phyloP scores from a whole-genome alignment of 305 asterid genomes.

The Ilex paraguariensis region DNA sequence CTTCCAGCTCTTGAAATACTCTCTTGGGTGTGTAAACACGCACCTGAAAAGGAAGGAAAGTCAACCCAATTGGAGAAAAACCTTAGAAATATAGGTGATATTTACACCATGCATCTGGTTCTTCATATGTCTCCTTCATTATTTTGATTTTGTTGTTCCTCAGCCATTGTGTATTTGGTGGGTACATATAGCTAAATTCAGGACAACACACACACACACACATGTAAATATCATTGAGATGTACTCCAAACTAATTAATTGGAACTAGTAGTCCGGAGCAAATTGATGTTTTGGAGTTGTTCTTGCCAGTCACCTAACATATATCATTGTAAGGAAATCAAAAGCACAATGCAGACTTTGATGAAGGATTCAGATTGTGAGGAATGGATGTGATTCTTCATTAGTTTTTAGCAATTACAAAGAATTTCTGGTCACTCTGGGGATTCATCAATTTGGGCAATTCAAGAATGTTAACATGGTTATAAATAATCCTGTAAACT shows the following conservation, averaged over 20 bases:
- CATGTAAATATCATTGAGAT: neutral
- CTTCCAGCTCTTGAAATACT: constrained; percentile 74
- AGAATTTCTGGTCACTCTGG: neutral
- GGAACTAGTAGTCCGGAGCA: too few species aligned
- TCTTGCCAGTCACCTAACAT: too few species aligned
- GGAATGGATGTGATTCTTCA: neutral
- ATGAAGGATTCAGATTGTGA: too few species aligned
- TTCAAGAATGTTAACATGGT: neutral
- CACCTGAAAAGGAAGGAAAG: constrained; percentile 37
- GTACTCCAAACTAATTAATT: too few species aligned
- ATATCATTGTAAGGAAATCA: too few species aligned
- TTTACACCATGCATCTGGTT: neutral
- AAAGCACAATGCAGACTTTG: neutral
- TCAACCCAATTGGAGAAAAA: constrained; percentile 8
- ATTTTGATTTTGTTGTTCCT: too few species aligned
- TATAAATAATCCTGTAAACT: neutral
- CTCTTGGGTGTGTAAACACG: constrained; percentile 74
- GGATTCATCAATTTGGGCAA: neutral
- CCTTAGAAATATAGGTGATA: too few species aligned
- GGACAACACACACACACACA: neutral
- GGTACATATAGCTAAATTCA: neutral
- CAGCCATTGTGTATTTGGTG: neutral
- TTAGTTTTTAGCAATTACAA: too few species aligned
- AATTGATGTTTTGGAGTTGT: too few species aligned
- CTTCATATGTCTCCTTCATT: too few species aligned